Percentiles rank a stretch among this genome's conserved stretches.
Evolutionary conservation across 176 grass and related monocot genomes (phyloP).

Genomic region (Avena sativa): DNA sequence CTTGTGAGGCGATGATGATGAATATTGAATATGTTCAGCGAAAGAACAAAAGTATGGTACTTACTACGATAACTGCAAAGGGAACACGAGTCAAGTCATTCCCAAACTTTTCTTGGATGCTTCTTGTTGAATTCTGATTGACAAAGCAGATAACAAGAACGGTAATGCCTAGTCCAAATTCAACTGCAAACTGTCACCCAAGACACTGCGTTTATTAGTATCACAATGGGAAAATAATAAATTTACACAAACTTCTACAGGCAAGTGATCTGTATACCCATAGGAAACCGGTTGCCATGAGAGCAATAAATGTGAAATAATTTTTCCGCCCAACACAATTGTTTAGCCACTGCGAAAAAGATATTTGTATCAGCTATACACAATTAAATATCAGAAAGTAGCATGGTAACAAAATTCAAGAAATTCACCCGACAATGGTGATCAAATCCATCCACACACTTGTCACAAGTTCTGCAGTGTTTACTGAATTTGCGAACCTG

Average conservation of each 20-base stretch:
- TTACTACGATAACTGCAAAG: conserved; percentile 90
- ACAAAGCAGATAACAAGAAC: conserved; percentile 85
- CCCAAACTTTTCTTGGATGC: conserved; percentile 82
- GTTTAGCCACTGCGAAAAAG: conserved; percentile 87
- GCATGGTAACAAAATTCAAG: conserved; percentile 31
- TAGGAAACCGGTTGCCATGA: conserved; percentile 86
- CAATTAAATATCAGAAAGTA: conserved; percentile 24
- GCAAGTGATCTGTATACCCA: conserved; percentile 54
- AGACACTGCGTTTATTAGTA: conserved; percentile 36
- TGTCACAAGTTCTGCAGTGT: conserved; percentile 89
- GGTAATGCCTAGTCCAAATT: conserved; percentile 81
- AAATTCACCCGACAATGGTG: conserved; percentile 87
- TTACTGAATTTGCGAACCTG: conserved; percentile 94
- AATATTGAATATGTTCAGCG: too few relatives aligned
- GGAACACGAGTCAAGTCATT: conserved; percentile 87
- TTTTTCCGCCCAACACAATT: conserved; percentile 98
- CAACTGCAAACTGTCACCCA: conserved; percentile 79
- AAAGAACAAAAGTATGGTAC: conserved; percentile 23
- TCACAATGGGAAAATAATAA: conserved; percentile 34
- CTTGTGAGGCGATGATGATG: too few relatives aligned
- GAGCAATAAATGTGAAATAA: conserved; percentile 82
- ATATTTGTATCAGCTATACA: conserved; percentile 30
- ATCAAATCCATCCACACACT: conserved; percentile 50
- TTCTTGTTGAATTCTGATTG: conserved; percentile 61
- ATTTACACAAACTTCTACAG: conserved; percentile 9